Evolutionary conservation across 352 stramenopile genomes (phyloP).

Genomic region (Plasmopara viticola): DNA sequence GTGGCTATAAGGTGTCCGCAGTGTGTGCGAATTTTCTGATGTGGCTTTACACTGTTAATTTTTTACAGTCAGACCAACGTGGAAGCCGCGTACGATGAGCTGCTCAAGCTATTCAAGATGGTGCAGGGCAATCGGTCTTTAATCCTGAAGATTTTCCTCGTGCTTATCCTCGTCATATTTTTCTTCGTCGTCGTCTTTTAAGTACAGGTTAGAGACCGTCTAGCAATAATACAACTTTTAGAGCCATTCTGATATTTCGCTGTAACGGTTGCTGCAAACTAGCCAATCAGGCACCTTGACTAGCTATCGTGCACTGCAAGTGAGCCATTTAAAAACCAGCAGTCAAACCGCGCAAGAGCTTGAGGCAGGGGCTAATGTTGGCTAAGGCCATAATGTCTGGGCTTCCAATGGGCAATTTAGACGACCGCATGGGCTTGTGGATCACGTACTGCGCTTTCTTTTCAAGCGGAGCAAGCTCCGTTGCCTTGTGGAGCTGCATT

Average conservation of each 20-base stretch:
- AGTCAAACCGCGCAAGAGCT: conserved; percentile 12
- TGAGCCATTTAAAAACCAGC: conserved; percentile 14
- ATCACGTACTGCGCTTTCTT: conserved; percentile 76
- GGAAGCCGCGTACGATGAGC: conserved; percentile 57
- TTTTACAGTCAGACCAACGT: conserved; percentile 63
- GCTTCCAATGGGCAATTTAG: conserved; percentile 13
- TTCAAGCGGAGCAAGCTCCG: conserved; percentile 53
- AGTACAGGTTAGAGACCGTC: neutral
- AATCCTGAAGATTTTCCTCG: conserved; percentile 83
- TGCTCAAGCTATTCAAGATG: conserved; percentile 84
- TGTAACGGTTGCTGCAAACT: conserved; percentile 8
- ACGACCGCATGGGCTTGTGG: conserved; percentile 35
- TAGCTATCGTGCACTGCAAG: conserved; percentile 6
- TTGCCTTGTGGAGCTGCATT: conserved; percentile 75
- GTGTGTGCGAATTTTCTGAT: conserved; percentile 1
- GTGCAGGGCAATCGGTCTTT: conserved; percentile 70
- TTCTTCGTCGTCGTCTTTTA: conserved; percentile 82
- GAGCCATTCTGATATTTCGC: no score
- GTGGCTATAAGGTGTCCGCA: conserved; percentile 10
- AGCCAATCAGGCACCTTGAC: conserved; percentile 10
- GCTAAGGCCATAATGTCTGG: conserved; percentile 5
- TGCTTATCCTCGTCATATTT: conserved; percentile 78
- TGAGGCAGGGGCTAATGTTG: conserved; percentile 11
- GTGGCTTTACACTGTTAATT: conserved; percentile 1
- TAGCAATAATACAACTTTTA: conserved; percentile 10